Conservation (phyloP, 2,329 filamentous ascomycete species). For the Colletotrichum eremochloae region DNA sequence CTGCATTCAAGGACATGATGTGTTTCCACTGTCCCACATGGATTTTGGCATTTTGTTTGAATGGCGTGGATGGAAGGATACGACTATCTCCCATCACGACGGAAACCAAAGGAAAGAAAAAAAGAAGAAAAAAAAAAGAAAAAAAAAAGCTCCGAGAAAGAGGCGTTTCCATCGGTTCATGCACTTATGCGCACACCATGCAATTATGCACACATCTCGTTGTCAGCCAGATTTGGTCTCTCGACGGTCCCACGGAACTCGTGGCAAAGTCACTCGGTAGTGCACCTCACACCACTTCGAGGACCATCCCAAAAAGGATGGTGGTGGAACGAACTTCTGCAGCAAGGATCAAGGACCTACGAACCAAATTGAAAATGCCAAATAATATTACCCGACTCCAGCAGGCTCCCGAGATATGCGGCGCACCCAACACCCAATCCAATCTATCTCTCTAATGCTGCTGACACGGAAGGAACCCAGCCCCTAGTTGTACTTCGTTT, state of each 20-base stretch:
- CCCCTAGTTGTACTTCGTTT: constrained; percentile 16
- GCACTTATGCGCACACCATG: constrained; percentile 35
- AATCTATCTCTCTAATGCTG: constrained; percentile 34
- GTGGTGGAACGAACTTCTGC: constrained; percentile 10
- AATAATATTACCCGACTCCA: constrained; percentile 39
- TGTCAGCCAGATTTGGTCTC: background rate
- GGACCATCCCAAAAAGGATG: background rate
- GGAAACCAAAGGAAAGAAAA: too few species aligned
- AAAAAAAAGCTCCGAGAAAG: background rate
- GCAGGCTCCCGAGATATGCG: constrained; percentile 36
- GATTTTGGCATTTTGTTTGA: constrained; percentile 29
- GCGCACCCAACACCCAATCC: constrained; percentile 7
- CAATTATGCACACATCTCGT: constrained; percentile 23
- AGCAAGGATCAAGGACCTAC: background rate
- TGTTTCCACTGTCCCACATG: constrained; percentile 7
- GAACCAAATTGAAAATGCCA: constrained; percentile 16
- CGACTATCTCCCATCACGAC: background rate
- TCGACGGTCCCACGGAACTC: constrained; percentile 16
- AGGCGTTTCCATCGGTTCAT: constrained; percentile 28
- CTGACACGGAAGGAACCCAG: constrained; percentile 15
- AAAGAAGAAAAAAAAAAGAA: background rate
- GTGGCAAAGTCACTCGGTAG: constrained; percentile 4
- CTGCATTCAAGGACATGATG: constrained; percentile 16
- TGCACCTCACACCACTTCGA: constrained; percentile 8
- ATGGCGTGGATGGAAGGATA: background rate